Base-by-base conservation (phyloP, 2,329 filamentous ascomycete genomes). In the Daldinia sp. region DNA sequence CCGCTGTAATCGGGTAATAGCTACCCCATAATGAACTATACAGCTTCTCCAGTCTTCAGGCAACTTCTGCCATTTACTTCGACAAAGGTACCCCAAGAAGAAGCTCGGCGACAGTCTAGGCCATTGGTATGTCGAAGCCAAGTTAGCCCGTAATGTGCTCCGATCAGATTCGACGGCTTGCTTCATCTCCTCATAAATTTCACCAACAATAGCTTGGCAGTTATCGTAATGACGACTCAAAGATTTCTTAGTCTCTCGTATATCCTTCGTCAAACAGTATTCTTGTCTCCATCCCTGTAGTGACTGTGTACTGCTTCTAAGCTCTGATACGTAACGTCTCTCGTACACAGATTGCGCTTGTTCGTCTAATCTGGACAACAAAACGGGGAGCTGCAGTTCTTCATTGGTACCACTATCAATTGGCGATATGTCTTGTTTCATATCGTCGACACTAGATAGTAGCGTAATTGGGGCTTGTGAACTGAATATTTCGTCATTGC, bases 1-100 rank as follows among this genome's bases (percentile, higher is more conserved):
- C 13, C 78, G 76, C 53, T 85, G 81, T 0, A 81, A 47, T 2
- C 73, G 68, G 0, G 78, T 74, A 0, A 85, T 55, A 0, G 78
- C 72, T 2, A 79, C 48, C 0, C 74, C 83, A 45, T 81, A 85
- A 0, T 69, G 54, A 0, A 79, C 59, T 1, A 85, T 66, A 2
- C 66, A 71, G 0, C 61, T 29, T 35, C 68, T 77, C 80, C 78
- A 84, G 10, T 21, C 55, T 0, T 9, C 1, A 0, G 75, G 62
- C 0, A 81, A 69, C 3, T 10, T 23, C 1, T 43, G n/a, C 75
- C 75, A 78, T 2, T 66, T 50, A 0, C 62, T 37, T 1, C 61
- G 70, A 13, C 63, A 71, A 0, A 81, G 74, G 5, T 72, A 75
- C 25, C 73, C 71, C 0, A 82, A 67, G 34, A 81, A 71, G 11